A percentile compares a stretch with the other conserved stretches of the same genome.
These are phyloP conservation scores for Magnolia sinica DNA, from an alignment of 164 flowering plant species.

Conservation along the genomic window DNA sequence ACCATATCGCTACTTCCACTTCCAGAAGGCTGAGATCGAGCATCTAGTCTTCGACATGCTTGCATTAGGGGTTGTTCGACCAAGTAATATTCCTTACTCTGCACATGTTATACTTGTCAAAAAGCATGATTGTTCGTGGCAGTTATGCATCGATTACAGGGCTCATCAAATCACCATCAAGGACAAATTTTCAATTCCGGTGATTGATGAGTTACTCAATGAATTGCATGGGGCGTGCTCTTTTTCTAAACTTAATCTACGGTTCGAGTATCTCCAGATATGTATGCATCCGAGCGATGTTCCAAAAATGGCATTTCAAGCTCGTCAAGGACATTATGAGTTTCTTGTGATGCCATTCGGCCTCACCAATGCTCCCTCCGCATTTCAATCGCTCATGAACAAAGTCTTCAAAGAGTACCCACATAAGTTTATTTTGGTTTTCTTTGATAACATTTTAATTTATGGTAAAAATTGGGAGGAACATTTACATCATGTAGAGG, in stretches of 20 bases:
- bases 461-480: not conserved
- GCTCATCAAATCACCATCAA: not conserved
- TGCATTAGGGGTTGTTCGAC: not conserved
- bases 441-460: conserved; percentile 6
- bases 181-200: conserved; percentile 1
- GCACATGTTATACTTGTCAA: not conserved
- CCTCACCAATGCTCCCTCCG: conserved; percentile 10
- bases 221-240: not conserved
- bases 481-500: conserved; percentile 5
- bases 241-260: not conserved
- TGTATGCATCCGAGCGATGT: not conserved
- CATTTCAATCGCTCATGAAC: conserved; percentile 13
- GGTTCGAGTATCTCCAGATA: not conserved
- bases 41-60: not conserved
- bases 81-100: not conserved
- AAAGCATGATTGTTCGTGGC: not conserved
- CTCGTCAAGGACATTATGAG: conserved; percentile 10
- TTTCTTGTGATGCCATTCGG: conserved; percentile 5
- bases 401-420: not conserved
- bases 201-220: conserved; percentile 2
- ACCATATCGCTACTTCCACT: not conserved
- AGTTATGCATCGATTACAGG: not conserved
- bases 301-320: conserved; percentile 12
- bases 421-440: conserved; percentile 7
- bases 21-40: not conserved